Evolutionary conservation across 176 grass and related monocot species (phyloP), one percentile per base, ranked within the genome.

Genomic region (Poa annua): DNA sequence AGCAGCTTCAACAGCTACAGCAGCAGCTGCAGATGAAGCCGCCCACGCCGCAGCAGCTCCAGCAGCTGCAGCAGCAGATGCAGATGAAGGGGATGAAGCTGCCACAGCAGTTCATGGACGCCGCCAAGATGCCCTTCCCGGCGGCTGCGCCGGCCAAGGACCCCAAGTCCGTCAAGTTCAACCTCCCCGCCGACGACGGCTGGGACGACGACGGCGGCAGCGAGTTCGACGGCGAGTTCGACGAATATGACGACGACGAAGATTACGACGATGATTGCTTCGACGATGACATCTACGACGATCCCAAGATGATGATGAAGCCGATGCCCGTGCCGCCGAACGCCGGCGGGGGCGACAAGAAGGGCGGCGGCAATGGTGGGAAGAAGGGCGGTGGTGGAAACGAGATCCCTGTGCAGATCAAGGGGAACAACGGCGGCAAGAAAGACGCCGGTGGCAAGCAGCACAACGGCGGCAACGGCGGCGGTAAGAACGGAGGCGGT

Each of bases 21-120:
- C 71, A 74, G 47, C 71, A 74, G 71, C 8, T 74, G 15, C 45
- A 74, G 42, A 74, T 32, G 71, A 74, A 74, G 8, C 24, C 24
- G 5, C 67, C 78, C 20, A 77, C 65, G 53, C 67, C 65, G 11
- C 81, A 83, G 26, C 81, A 83, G 70, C 11, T 74, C 14, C 88
- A 85, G 2, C 88, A 84, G 63, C 68, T 87, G 33, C 89, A 86
- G 15, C 94, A 97, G 38, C 74, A 92, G 65, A 56, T 92, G 69
- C 86, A 97, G 76, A 91, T 94, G 90, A 91, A 91, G 69, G 92
- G 88, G 1, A 89, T 95, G 57, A 89, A 89, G 65, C 54, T 93
- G 49, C 84, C 90, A 39, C 88, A 84, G 2, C 92, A 89, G 77
- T 59, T 91, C 78, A 92, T 91, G 82, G 88, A 86, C 76, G 87